Base-by-base conservation (phyloP, 2,329 filamentous ascomycete genomes). In the Botrytis squamosa region DNA sequence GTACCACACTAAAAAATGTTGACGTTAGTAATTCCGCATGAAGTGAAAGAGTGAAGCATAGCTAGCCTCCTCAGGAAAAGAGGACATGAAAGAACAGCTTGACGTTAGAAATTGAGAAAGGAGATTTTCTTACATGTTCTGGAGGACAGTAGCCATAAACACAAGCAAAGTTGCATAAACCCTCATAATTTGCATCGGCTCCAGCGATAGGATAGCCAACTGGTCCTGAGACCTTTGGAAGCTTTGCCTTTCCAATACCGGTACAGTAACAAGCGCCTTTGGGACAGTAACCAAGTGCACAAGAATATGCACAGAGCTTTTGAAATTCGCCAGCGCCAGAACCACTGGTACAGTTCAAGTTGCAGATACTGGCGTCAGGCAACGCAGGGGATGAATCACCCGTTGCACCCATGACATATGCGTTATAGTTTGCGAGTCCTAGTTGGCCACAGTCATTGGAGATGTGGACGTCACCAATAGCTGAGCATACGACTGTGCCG, bases 291-390 rank as follows among this genome's bases (percentile, higher is more conserved):
- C 77, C 77, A 69, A 73, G 75, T 33, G 68, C 74, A 8, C 78
- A 76, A 4, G 75, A 66, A 49, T 81, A 83, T 42, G 76, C 60
- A 75, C 83, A 84, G 25, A 84, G 80, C 4, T 81, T 82, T 14
- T 68, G 65, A 52, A 81, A 82, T 75, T 83, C 82, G 16, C 81
- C 75, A 25, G 80, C 79, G 29, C 81, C 79, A 52, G 72, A 69
- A 42, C 77, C 77, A 52, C 71, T 67, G 49, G 75, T 76, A 57
- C 76, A 78, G 29, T 36, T 52, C 42, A 46, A n/a, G 40, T n/a
- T 20, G 38, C 49, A 55, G 12, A 59, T 5, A 57, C 22, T 52
- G 10, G 22, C 2, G 7, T 25, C 38, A 16, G 66, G 66, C 14
- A 40, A 40, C 7, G 49, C 49, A 20, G 10, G 18, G 14, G 22